Conservation (phyloP, 164 flowering plant genomes). For the Vitis labrusca region DNA sequence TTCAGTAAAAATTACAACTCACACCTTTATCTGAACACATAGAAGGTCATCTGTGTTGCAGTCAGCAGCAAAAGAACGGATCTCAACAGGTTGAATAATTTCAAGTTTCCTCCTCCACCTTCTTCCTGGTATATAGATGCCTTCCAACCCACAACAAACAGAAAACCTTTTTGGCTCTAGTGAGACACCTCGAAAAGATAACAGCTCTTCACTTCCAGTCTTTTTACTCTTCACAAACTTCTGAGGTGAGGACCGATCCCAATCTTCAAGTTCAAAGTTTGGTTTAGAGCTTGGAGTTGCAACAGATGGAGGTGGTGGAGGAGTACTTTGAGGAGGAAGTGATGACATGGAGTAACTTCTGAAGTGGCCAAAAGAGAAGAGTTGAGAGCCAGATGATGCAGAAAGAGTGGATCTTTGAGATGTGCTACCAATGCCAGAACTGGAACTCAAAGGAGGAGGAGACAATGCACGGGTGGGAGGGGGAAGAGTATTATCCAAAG, state of each 20-base stretch:
- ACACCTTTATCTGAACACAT: constrained; percentile 92
- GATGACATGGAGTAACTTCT: constrained; percentile 99
- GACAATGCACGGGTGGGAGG: constrained; percentile 64
- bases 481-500: constrained; percentile 64
- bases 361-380: constrained; percentile 80
- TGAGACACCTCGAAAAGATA: constrained; percentile 87
- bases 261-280: constrained; percentile 62
- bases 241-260: constrained; percentile 62
- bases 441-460: constrained; percentile 62
- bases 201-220: constrained; percentile 52
- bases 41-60: constrained; percentile 95
- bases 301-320: constrained; percentile 39
- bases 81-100: constrained; percentile 88
- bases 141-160: constrained; percentile 91
- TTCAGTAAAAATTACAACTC: not conserved
- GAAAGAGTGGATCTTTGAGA: constrained; percentile 46
- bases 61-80: constrained; percentile 79
- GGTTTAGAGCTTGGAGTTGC: constrained; percentile 55
- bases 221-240: constrained; percentile 45
- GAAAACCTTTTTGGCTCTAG: constrained; percentile 87
- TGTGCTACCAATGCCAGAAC: constrained; percentile 45
- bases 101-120: constrained; percentile 93
- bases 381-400: constrained; percentile 73
- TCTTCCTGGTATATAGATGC: constrained; percentile 85
- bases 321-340: constrained; percentile 67